Evolutionary conservation across 1,284 basidiomycete species (phyloP).

Genomic region (Leccinum griseonigrum): DNA sequence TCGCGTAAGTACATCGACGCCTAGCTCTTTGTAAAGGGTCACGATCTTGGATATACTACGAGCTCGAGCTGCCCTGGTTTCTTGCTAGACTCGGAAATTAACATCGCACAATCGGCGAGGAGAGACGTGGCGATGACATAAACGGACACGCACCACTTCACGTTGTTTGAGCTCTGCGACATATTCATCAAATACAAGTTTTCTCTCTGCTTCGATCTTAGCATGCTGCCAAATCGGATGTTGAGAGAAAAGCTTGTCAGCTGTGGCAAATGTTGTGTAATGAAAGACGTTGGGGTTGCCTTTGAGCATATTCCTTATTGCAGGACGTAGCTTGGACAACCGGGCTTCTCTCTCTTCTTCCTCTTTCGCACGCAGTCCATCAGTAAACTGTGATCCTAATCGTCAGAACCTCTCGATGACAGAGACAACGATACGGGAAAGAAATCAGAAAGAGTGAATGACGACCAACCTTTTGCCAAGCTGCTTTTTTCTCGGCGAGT

Average conservation of each 20-base stretch:
- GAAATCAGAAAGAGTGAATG: neutral
- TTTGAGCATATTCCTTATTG: slow-evolving; percentile 79
- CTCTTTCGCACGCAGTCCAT: slow-evolving; percentile 60
- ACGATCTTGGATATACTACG: slow-evolving; percentile 80
- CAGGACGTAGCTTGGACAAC: slow-evolving; percentile 78
- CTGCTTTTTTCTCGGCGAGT: slow-evolving; percentile 90
- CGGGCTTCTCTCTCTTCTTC: slow-evolving; percentile 80
- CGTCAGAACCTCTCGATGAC: slow-evolving; percentile 8
- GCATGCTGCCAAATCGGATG: slow-evolving; percentile 89
- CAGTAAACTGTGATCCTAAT: slow-evolving; percentile 58
- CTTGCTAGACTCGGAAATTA: slow-evolving; percentile 50
- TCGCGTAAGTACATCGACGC: slow-evolving; percentile 84
- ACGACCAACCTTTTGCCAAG: slow-evolving; percentile 80
- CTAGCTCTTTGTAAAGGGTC: slow-evolving; percentile 74
- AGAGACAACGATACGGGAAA: neutral
- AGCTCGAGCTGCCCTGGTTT: slow-evolving; percentile 68
- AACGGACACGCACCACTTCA: slow-evolving; percentile 65
- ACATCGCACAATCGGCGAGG: slow-evolving; percentile 8
- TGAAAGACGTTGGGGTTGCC: slow-evolving; percentile 84
- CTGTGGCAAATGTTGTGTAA: slow-evolving; percentile 86
- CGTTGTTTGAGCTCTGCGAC: slow-evolving; percentile 78
- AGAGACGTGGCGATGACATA: neutral
- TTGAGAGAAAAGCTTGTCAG: slow-evolving; percentile 77
- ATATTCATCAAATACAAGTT: slow-evolving; percentile 87
- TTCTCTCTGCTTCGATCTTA: slow-evolving; percentile 79